Percentiles rank a stretch among this genome's conserved stretches.
Evolutionary conservation across 2,329 filamentous ascomycete genomes (phyloP).

Genomic region (Beauveria sp.): DNA sequence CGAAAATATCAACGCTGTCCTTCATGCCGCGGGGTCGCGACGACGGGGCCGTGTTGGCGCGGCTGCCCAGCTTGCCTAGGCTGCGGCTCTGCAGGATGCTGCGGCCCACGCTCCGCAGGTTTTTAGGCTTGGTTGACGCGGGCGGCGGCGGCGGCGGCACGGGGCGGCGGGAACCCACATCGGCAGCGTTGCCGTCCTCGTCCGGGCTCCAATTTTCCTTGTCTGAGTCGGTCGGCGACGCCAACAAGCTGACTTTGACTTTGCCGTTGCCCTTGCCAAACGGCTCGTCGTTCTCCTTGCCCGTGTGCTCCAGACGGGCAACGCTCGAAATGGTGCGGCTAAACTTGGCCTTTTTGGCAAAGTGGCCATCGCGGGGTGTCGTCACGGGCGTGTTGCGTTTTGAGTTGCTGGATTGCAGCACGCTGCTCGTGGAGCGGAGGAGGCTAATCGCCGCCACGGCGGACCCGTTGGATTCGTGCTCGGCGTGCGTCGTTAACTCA

Average conservation of each 20-base stretch:
- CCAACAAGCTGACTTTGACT: constrained; percentile 32
- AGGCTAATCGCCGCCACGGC: constrained; percentile 76
- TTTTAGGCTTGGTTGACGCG: constrained; percentile 13
- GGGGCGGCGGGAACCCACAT: constrained; percentile 21
- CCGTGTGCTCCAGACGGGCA: constrained; percentile 47
- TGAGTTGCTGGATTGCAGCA: constrained; percentile 47
- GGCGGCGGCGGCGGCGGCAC: constrained; percentile 28
- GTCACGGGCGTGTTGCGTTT: constrained; percentile 54
- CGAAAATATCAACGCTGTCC: constrained; percentile 41
- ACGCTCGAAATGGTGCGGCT: constrained; percentile 54
- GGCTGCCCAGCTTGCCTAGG: constrained; percentile 25
- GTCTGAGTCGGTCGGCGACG: constrained; percentile 61
- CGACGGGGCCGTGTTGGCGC: constrained; percentile 35
- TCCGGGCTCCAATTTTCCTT: constrained; percentile 83
- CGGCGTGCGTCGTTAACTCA: constrained; percentile 71
- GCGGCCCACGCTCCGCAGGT: constrained; percentile 34
- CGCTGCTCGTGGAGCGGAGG: constrained; percentile 58
- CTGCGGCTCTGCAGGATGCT: constrained; percentile 33
- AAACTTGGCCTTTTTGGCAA: constrained; percentile 54
- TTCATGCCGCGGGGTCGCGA: constrained; percentile 24
- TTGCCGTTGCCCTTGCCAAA: constrained; percentile 19
- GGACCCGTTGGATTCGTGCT: constrained; percentile 72
- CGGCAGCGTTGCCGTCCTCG: constrained; percentile 34
- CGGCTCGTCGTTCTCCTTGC: constrained; percentile 13
- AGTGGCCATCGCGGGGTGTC: constrained; percentile 16